Evolutionary conservation across 306 rosid species (phyloP).

Genomic region (Mimosa pudica): DNA sequence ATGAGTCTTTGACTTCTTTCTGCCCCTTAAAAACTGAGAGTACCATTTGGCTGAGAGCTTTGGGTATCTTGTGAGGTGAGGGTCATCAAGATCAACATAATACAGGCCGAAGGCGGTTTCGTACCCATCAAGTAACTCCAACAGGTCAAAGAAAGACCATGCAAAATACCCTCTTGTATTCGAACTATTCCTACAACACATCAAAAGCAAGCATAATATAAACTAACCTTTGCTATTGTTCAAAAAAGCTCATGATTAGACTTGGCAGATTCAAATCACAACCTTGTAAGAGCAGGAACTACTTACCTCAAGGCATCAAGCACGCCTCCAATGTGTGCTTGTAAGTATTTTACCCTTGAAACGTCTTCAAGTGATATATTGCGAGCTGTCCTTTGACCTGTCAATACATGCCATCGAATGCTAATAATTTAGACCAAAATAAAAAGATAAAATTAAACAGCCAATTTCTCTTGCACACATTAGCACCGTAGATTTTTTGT

Average conservation of each 20-base stretch:
- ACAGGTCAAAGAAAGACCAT: slow-evolving; percentile 38
- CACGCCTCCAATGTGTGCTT: slow-evolving; percentile 45
- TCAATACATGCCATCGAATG: slow-evolving; percentile 7
- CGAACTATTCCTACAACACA: slow-evolving; percentile 31
- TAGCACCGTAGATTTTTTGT: not conserved
- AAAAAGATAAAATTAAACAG: not conserved
- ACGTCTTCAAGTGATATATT: slow-evolving; percentile 46
- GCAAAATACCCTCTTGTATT: slow-evolving; percentile 34
- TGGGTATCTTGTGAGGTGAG: slow-evolving; percentile 32
- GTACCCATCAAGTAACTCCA: slow-evolving; percentile 28
- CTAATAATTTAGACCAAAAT: not conserved
- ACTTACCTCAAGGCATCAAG: slow-evolving; percentile 52
- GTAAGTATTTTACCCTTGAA: slow-evolving; percentile 52
- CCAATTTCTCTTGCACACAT: not conserved
- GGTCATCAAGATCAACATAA: slow-evolving; percentile 32
- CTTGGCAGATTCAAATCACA: too few species aligned
- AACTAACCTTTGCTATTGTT: not conserved
- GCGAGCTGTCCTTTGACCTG: slow-evolving; percentile 48
- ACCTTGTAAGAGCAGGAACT: not conserved
- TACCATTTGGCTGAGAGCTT: slow-evolving; percentile 40
- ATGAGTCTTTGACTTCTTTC: not conserved
- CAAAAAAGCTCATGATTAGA: too few species aligned
- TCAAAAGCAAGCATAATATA: not conserved
- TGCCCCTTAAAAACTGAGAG: slow-evolving; percentile 15
- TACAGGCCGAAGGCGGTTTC: slow-evolving; percentile 23